phyloP scores from a whole-genome alignment of 225 moss, liverwort and hornwort species.

The Neckera pumila region DNA sequence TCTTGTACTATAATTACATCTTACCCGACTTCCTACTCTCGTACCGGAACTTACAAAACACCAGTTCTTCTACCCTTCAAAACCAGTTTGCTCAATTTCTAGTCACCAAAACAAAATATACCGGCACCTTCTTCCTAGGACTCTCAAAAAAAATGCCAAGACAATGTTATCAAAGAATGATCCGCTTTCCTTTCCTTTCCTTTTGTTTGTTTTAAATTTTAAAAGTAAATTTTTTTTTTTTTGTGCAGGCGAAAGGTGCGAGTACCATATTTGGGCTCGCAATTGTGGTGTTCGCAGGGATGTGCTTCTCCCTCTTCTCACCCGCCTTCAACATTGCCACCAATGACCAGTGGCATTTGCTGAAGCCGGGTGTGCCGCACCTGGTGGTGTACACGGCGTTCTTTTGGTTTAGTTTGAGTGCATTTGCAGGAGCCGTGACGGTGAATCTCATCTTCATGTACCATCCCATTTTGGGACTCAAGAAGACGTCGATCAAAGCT shows the following conservation, averaged over 20 bases:
- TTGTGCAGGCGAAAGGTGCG: slow-evolving; percentile 35
- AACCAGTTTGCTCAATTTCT: not conserved
- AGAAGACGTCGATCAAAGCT: slow-evolving; percentile 38
- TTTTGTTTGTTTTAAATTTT: not conserved
- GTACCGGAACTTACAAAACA: not conserved
- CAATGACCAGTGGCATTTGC: slow-evolving; percentile 82
- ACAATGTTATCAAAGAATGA: not conserved
- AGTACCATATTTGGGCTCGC: slow-evolving; percentile 58
- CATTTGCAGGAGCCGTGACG: slow-evolving; percentile 47
- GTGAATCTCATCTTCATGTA: slow-evolving; percentile 70
- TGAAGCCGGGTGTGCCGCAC: slow-evolving; percentile 74
- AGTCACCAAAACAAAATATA: not conserved
- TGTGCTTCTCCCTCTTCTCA: slow-evolving; percentile 84
- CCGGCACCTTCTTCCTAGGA: not conserved
- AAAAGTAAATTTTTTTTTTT: too few relatives aligned
- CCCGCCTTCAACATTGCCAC: slow-evolving; percentile 91
- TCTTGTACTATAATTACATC: not conserved
- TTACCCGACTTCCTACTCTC: not conserved
- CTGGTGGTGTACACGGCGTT: slow-evolving; percentile 92
- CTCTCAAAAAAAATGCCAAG: not conserved
- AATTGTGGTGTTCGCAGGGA: slow-evolving; percentile 68
- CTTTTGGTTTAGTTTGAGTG: slow-evolving; percentile 79
- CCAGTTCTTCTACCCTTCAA: not conserved
- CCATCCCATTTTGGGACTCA: slow-evolving; percentile 54
- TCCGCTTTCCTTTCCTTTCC: not conserved